Base-by-base conservation (phyloP, 2,329 filamentous ascomycete genomes). In the Tolypocladium guangdongense region DNA sequence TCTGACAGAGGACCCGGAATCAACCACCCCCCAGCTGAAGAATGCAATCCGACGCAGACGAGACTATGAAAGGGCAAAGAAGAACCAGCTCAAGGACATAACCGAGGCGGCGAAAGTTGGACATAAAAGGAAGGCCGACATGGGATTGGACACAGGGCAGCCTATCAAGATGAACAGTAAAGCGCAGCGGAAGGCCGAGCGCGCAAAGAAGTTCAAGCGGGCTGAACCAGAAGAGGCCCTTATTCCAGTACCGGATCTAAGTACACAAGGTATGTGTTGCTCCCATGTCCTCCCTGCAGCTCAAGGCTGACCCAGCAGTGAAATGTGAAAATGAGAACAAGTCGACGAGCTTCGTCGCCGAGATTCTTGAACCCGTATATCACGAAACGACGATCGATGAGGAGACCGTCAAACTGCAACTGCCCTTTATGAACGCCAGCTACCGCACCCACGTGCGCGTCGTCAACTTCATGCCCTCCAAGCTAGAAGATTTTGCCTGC, bases 361-460 rank as follows among this genome's bases (percentile, higher is more conserved):
- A 71, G 0, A 68, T 82, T 10, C 60, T 77, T 0, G 61, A 72
- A 36, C 67, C 68, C 1, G 54, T 66, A 1, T 58, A 60, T 7
- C 66, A 80, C 57, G 64, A 74, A 47, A 75, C 75, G 20, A 69
- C 68, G 33, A 69, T 77, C 1, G 68, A 75, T 8, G 69, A 63
- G 18, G 53, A 71, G 47, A 52, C 62, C 18, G 60, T 69, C 2
- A 63, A 59, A 4, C 39, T 80, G 1, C 58, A 60, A n/a, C 60
- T 91, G 0, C 88, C 90, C 0, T 95, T 95, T 62, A 76, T 83
- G 54, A 90, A 91, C 62, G 72, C 78, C 54, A 87, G 82, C 43
- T 90, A 90, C 64, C 81, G 82, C 48, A 74, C 82, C 24, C 75
- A 78, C 36, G 84, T 88, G 37, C 84, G 88, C n/a, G 84, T 95